These are phyloP conservation scores for Xylaria grammica DNA, from an alignment of 495 filamentous ascomycete genomes.

Conservation along the genomic window DNA sequence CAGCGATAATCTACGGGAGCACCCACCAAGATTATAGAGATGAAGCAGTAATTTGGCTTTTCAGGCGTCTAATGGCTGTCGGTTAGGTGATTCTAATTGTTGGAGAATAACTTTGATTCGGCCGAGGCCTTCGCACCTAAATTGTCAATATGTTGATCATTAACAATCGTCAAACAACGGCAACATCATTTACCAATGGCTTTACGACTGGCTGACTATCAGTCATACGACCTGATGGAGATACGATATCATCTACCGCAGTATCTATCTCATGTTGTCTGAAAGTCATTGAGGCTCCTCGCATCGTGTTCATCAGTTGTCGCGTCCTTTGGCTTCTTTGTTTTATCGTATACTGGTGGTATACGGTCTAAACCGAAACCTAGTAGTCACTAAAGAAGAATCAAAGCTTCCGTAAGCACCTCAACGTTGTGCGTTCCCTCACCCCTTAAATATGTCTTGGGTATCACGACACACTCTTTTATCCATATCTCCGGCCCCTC, in stretches of 20 bases:
- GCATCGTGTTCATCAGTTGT: not conserved
- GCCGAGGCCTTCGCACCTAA: not conserved
- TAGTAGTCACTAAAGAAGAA: not conserved
- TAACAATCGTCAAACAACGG: not conserved
- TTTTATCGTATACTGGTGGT: not conserved
- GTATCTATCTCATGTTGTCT: not conserved
- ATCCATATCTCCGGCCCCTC: not conserved
- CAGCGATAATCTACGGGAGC: constrained; percentile 34
- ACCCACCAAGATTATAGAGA: constrained; percentile 33
- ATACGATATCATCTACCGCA: not conserved
- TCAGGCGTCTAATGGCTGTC: not conserved
- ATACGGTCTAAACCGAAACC: not conserved
- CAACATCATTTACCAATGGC: not conserved
- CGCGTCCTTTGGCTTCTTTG: not conserved
- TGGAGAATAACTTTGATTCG: not conserved
- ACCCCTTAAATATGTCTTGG: not conserved
- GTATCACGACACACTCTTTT: not conserved
- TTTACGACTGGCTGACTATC: not conserved
- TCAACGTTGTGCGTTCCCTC: not conserved
- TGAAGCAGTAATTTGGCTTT: not conserved
- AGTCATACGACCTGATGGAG: not conserved
- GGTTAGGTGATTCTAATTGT: not conserved
- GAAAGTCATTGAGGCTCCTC: not conserved
- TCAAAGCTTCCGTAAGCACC: not conserved
- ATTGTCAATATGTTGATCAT: not conserved